phyloP scores from a whole-genome alignment of 225 moss, liverwort and hornwort species.

The Physcomitrellopsis africana region DNA sequence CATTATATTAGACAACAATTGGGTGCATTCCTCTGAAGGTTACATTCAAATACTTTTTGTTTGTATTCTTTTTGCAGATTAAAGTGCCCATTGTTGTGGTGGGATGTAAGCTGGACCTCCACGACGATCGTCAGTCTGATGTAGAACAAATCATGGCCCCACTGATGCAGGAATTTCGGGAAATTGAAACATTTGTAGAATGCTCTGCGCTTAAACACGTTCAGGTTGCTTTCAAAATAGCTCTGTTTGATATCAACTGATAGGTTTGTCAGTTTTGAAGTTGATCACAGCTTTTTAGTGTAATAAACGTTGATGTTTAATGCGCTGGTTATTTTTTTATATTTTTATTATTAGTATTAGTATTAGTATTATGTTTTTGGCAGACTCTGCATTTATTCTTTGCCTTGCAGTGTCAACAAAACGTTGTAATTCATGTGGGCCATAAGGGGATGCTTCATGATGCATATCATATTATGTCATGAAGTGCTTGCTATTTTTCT shows the following conservation, averaged over 20 bases:
- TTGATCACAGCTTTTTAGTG: too few species aligned
- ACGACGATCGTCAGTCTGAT: conserved; percentile 79
- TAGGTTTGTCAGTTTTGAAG: too few species aligned
- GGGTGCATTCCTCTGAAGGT: not conserved
- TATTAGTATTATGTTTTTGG: too few species aligned
- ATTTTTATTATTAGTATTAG: too few species aligned
- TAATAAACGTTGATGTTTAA: too few species aligned
- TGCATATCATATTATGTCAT: conserved; percentile 1
- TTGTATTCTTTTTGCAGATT: conserved; percentile 48
- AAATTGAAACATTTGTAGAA: conserved; percentile 90
- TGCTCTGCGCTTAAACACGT: conserved; percentile 89
- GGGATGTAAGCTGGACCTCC: conserved; percentile 91
- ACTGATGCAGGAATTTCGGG: conserved; percentile 90
- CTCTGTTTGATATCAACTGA: not conserved
- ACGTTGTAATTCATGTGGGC: not conserved
- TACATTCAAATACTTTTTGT: not conserved
- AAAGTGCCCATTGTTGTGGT: conserved; percentile 87
- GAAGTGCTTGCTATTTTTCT: not conserved
- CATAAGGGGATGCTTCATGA: not conserved
- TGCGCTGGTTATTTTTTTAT: too few species aligned
- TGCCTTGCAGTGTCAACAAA: not conserved
- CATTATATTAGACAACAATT: conserved; percentile 4
- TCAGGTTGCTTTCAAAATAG: conserved; percentile 50
- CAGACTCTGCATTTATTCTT: not conserved
- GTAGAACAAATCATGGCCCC: conserved; percentile 90